These are phyloP conservation scores for Candida schatavii DNA, from an alignment of 805 yeast genomes.

Conservation along the genomic window DNA sequence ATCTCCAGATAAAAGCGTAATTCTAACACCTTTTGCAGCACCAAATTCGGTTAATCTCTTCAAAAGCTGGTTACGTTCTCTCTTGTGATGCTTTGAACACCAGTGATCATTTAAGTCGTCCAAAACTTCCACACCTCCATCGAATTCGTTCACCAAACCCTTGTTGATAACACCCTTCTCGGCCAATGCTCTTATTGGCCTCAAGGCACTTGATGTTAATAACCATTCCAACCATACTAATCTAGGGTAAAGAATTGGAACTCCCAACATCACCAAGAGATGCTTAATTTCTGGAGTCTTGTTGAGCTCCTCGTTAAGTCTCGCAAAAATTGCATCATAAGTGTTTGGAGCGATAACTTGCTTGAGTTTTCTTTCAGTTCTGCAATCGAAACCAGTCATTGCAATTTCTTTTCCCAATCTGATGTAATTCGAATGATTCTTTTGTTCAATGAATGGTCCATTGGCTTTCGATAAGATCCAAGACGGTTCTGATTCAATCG, in stretches of 20 bases:
- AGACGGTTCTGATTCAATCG: constrained; percentile 32
- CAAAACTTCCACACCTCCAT: constrained; percentile 84
- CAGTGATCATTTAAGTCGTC: constrained; percentile 96
- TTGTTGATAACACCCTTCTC: constrained; percentile 55
- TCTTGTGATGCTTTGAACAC: constrained; percentile 87
- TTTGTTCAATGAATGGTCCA: constrained; percentile 71
- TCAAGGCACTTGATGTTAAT: constrained; percentile 55
- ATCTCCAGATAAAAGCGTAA: constrained; percentile 89
- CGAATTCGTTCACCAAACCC: constrained; percentile 87
- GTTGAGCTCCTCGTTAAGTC: constrained; percentile 55
- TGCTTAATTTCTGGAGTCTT: constrained; percentile 62
- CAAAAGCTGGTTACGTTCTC: constrained; percentile 74
- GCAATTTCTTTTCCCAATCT: constrained; percentile 73
- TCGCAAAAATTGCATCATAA: constrained; percentile 58
- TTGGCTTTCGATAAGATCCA: constrained; percentile 60
- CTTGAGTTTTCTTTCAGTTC: constrained; percentile 78
- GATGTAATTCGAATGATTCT: constrained; percentile 66
- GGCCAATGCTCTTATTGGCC: constrained; percentile 61
- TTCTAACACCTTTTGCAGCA: constrained; percentile 57
- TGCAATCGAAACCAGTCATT: constrained; percentile 82
- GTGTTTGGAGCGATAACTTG: constrained; percentile 54
- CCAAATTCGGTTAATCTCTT: constrained; percentile 64
- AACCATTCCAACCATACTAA: constrained; percentile 85
- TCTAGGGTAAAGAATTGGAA: constrained; percentile 93
- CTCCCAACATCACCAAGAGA: constrained; percentile 80